These are phyloP conservation scores for Hymenoscyphus albidus DNA, from an alignment of 2,329 filamentous ascomycete species.

Conservation along the genomic window DNA sequence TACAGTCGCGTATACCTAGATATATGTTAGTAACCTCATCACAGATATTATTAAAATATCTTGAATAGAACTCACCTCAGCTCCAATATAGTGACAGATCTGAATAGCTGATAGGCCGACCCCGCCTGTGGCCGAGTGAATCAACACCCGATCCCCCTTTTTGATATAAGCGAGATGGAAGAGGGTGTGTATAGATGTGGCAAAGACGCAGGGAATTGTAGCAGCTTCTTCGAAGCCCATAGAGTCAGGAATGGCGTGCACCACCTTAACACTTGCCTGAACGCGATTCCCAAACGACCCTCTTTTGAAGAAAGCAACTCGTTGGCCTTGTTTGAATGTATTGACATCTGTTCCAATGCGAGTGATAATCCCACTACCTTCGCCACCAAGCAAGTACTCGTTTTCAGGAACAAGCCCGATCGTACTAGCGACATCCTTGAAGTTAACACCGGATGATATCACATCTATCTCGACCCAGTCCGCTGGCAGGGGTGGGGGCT, in stretches of 20 bases:
- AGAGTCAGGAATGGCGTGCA: slow-evolving; percentile 36
- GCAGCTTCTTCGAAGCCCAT: slow-evolving; percentile 40
- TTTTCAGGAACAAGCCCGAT: slow-evolving; percentile 25
- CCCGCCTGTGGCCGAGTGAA: slow-evolving; percentile 34
- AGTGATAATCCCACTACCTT: slow-evolving; percentile 32
- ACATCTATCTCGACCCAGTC: slow-evolving; percentile 17
- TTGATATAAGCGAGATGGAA: neutral
- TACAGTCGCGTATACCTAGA: slow-evolving; percentile 39
- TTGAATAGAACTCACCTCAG: slow-evolving; percentile 29
- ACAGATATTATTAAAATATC: too few relatives aligned
- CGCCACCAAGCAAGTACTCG: slow-evolving; percentile 19
- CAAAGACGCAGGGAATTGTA: slow-evolving; percentile 37
- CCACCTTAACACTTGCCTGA: slow-evolving; percentile 3
- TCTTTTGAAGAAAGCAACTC: slow-evolving; percentile 18
- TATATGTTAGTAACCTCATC: too few relatives aligned
- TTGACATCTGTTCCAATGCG: slow-evolving; percentile 14
- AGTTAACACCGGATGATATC: slow-evolving; percentile 17
- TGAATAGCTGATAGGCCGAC: slow-evolving; percentile 35
- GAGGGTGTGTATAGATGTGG: slow-evolving; percentile 15
- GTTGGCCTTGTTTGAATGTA: slow-evolving; percentile 25
- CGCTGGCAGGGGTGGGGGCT: neutral
- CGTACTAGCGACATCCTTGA: slow-evolving; percentile 20
- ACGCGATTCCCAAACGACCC: slow-evolving; percentile 16
- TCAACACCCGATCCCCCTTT: slow-evolving; percentile 25
- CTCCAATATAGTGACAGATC: slow-evolving; percentile 28